Evolutionary conservation across 192 early-diverging fungal genomes (phyloP).

Genomic region (Coemansia sp.): DNA sequence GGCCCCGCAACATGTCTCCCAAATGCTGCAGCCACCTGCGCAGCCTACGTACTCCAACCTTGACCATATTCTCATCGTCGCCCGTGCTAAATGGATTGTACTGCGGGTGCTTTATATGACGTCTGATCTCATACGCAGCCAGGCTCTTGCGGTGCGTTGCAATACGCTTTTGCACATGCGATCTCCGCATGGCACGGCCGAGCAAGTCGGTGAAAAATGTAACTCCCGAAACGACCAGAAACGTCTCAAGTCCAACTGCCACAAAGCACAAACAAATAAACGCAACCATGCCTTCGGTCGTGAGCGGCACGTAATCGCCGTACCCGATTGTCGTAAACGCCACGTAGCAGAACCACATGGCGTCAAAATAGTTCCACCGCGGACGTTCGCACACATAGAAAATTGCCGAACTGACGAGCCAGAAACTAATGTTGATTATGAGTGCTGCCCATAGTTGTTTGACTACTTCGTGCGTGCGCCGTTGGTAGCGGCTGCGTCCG

Average conservation of each 20-base stretch:
- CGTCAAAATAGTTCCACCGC: slow-evolving; percentile 49
- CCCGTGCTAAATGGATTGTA: slow-evolving; percentile 49
- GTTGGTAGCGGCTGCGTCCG: neutral
- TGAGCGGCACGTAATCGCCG: slow-evolving; percentile 40
- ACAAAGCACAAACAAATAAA: slow-evolving; percentile 54
- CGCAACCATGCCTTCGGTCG: slow-evolving; percentile 40
- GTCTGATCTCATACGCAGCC: slow-evolving; percentile 52
- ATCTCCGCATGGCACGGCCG: slow-evolving; percentile 23
- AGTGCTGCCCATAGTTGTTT: slow-evolving; percentile 46
- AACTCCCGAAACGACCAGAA: slow-evolving; percentile 47
- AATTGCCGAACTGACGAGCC: slow-evolving; percentile 36
- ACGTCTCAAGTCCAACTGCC: slow-evolving; percentile 52
- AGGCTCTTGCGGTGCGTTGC: slow-evolving; percentile 37
- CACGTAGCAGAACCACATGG: slow-evolving; percentile 55
- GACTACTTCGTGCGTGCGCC: slow-evolving; percentile 13
- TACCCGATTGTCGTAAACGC: slow-evolving; percentile 57
- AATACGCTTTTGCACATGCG: slow-evolving; percentile 43
- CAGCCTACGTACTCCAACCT: slow-evolving; percentile 26
- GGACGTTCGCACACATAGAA: slow-evolving; percentile 36
- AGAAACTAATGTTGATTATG: slow-evolving; percentile 39
- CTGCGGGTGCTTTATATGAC: slow-evolving; percentile 53
- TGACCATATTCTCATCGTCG: slow-evolving; percentile 33
- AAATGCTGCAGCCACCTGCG: slow-evolving; percentile 14
- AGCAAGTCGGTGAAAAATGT: slow-evolving; percentile 42
- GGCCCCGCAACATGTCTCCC: slow-evolving; percentile 22